Evolutionary conservation across 495 filamentous ascomycete species (phyloP).

Genomic region (Aspergillus asperescens): DNA sequence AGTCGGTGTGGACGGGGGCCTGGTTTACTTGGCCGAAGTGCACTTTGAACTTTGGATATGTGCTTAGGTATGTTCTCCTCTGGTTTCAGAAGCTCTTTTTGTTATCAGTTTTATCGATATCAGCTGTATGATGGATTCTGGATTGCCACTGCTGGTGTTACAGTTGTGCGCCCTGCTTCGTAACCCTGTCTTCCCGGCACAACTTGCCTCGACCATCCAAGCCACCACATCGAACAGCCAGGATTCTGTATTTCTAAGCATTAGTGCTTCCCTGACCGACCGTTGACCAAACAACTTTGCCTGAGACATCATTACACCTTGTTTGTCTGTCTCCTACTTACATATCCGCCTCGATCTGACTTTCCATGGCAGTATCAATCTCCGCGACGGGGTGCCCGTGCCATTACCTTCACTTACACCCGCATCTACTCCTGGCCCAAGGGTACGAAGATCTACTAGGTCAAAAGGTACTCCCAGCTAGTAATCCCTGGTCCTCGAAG

Average conservation of each 20-base stretch:
- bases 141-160: conserved; percentile 2
- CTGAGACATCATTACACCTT: background rate
- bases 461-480: background rate
- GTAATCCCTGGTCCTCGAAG: background rate
- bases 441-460: background rate
- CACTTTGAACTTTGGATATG: too few species aligned
- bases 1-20: conserved; percentile 75
- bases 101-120: too few species aligned
- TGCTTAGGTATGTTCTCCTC: too few species aligned
- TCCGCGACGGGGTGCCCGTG: conserved; percentile 1
- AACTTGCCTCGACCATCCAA: conserved; percentile 8
- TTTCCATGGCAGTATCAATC: conserved; percentile 16
- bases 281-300: background rate
- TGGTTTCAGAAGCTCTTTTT: too few species aligned
- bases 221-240: background rate
- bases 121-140: background rate
- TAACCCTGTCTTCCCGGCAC: conserved; percentile 8
- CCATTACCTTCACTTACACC: conserved; percentile 3
- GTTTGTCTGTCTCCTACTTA: conserved; percentile 1
- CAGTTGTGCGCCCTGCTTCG: conserved; percentile 13
- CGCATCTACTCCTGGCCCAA: background rate
- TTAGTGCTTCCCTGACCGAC: conserved; percentile 10
- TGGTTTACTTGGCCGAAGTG: background rate
- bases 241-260: conserved; percentile 1
- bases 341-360: background rate